Base-by-base conservation (phyloP, 2,329 filamentous ascomycete genomes). In the Fusarium pseudocircinatum region DNA sequence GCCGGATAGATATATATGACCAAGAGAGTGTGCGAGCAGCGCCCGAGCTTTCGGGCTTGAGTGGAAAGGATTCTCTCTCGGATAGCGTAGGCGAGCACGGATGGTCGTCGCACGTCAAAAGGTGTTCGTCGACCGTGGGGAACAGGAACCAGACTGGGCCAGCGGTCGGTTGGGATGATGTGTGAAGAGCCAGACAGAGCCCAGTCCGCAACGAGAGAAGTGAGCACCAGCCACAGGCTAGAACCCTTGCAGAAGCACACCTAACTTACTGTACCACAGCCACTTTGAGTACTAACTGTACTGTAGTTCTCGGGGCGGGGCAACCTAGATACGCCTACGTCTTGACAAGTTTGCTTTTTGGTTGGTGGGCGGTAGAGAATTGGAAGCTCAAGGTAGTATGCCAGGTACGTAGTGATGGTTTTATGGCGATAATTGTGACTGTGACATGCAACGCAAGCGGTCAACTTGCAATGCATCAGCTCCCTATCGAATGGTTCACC, bases 1-100 rank as follows among this genome's bases (percentile, higher is more conserved):
- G 60, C 53, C 36, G 63, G 64, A 58, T 60, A 69, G 61, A 57
- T 67, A 60, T 67, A 60, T 66, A 42, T 39, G 56, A 24, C 40
- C 52, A 67, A 75, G 67, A 59, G 75, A 75, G 70, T 71, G 74
- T 67, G 64, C 52, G 67, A 63, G 52, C 52, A 44, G 49, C 58
- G 71, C 75, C 76, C 76, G 76, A 76, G 76, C 76, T 76, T 78
- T 71, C 76, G 74, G 73, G 72, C 70, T 69, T 67, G 47, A 50
- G 56, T 69, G 49, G 58, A 47, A 73, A 70, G 75, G 61, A 56
- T 68, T 69, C 75, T 67, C 72, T 77, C 70, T 78, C 65, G 74
- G 73, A 76, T 77, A 61, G 76, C 74, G 75, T 73, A 67, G 72
- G 63, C 66, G 63, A 77, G 71, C 68, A 77, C 74, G 65, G 69